phyloP scores from a whole-genome alignment of 2,329 filamentous ascomycete genomes.

The Bipolaris bicolor region DNA sequence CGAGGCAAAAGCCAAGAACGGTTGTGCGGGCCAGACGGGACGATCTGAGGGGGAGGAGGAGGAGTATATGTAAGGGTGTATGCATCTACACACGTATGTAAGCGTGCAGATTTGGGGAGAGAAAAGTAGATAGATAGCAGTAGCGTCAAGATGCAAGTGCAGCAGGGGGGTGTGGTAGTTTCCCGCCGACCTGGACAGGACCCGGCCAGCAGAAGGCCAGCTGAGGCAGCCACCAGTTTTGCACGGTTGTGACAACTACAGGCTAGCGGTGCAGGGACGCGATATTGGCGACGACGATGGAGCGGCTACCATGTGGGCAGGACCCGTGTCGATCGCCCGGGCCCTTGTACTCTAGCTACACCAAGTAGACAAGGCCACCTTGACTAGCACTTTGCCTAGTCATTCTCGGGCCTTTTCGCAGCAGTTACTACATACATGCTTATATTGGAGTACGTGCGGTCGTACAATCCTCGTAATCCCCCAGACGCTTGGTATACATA shows the following conservation, averaged over 20 bases:
- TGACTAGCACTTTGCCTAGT: constrained; percentile 10
- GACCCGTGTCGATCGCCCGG: constrained; percentile 27
- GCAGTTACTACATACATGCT: neutral
- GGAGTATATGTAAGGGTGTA: too few species aligned
- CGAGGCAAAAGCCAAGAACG: neutral
- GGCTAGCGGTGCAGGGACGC: constrained; percentile 4
- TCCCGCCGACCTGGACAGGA: constrained; percentile 6
- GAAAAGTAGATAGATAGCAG: neutral
- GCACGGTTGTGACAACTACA: neutral
- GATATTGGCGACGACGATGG: constrained; percentile 4
- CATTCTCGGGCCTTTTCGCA: constrained; percentile 11
- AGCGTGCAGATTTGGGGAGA: neutral
- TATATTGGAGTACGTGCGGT: too few species aligned
- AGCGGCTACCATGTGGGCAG: constrained; percentile 33
- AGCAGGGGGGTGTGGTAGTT: neutral
- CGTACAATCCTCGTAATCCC: neutral
- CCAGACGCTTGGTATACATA: neutral
- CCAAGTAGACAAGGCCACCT: neutral
- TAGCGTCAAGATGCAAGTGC: neutral
- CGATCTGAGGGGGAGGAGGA: too few species aligned
- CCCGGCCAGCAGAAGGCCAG: too few species aligned
- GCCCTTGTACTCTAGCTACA: neutral
- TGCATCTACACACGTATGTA: neutral
- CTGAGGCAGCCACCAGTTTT: too few species aligned
- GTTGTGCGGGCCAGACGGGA: neutral